Evolutionary conservation across 768 basidiomycete genomes (phyloP), one percentile per base, ranked within the genome.

Genomic region (Collybia nuda): DNA sequence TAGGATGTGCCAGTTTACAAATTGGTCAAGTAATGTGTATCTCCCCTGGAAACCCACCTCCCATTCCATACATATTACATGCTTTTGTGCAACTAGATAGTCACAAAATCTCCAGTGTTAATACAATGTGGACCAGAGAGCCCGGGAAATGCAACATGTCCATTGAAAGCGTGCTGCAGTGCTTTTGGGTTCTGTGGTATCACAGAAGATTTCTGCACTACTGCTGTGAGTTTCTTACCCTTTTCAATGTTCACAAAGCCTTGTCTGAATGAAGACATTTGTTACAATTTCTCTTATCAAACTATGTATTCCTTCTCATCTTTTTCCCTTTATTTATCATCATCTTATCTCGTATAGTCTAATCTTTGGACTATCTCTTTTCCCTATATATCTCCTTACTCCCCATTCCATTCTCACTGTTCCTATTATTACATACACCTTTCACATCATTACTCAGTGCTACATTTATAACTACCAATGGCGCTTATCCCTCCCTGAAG

Each of bases 151-250:
- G 44, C 39, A 9, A 60, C 56, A 1, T 63, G 62, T 36, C 60
- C 62, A 12, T 47, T 63, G 29, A 63, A 60, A 12, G 60, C 54
- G 1, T 63, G 62, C 47, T 63, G 62, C 48, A 60, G 60, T 36
- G 56, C 59, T 1, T 61, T 57, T n/a, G 62, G 62, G 8, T 63
- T 56, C 44, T 63, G 62, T 37, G 62, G 62, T 3, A 19, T 61
- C n/a, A 63, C 62, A 3, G 45, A 46, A 26, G 62, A 63, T 4
- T 63, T 61, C 41, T 63, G 62, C 29, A 38, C 56, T 5, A 53
- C 59, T 17, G 42, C 54, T 19, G 57, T 54, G 37, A 26, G 55
- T 44, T 3, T 8, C 22, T 14, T n/a, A 23, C 9, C 3, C 32
- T 11, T 11, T 32, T 9, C 9, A 5, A 32, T 11, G 9, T 14